phyloP scores from a whole-genome alignment of 2,329 filamentous ascomycete species.

The Neopestalotiopsis clavispora region DNA sequence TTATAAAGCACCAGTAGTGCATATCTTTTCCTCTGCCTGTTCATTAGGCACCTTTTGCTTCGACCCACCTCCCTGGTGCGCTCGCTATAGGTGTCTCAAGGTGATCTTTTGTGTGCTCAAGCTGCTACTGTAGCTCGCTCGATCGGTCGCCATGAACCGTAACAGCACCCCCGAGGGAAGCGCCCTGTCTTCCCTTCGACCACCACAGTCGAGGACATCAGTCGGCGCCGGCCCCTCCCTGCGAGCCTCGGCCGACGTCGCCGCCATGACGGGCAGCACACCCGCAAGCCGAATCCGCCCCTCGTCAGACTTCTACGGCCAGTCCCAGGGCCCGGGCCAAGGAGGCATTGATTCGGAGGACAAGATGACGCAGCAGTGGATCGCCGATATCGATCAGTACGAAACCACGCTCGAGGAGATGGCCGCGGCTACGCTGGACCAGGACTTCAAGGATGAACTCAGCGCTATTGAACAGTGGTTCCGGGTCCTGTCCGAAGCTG shows the following conservation, averaged over 20 bases:
- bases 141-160: conserved; percentile 63
- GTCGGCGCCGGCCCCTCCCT: conserved; percentile 84
- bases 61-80: conserved; percentile 7
- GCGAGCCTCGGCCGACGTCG: conserved; percentile 95
- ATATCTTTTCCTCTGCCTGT: neutral
- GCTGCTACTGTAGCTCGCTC: neutral
- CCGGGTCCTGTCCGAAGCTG: conserved; percentile 92
- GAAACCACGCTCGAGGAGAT: conserved; percentile 99
- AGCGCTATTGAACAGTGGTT: conserved; percentile 99
- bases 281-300: conserved; percentile 83
- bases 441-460: conserved; percentile 99
- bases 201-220: conserved; percentile 73
- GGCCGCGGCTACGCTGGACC: conserved; percentile 96
- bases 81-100: conserved; percentile 15
- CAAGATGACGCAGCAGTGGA: conserved; percentile 96
- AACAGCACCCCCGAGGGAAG: conserved; percentile 96
- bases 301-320: conserved; percentile 93
- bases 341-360: conserved; percentile 79
- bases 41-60: neutral
- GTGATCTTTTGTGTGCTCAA: conserved; percentile 10
- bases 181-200: conserved; percentile 80
- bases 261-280: conserved; percentile 72
- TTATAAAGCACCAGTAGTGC: conserved; percentile 14
- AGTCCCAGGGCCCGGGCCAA: conserved; percentile 69
- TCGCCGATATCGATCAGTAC: conserved; percentile 98